Evolutionary conservation across 768 basidiomycete species (phyloP), one percentile per base, ranked within the genome.

Genomic region (Gloeostereum incarnatum): DNA sequence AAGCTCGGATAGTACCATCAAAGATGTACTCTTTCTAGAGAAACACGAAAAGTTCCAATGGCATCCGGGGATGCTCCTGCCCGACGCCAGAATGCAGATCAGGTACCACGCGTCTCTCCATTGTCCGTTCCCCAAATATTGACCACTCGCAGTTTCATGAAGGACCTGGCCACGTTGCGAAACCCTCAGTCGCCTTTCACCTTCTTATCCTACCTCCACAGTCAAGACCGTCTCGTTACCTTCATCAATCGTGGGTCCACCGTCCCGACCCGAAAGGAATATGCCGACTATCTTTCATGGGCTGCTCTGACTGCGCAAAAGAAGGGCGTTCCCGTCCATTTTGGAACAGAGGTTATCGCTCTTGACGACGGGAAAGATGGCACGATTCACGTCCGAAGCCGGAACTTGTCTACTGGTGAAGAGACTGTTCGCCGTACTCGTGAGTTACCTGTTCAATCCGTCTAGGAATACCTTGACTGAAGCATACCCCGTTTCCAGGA

Each of bases 11-110:
- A 32, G 42, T 45, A 36, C 43, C 41, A 35, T 62, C 41, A 45
- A 50, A 49, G 49, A 60, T 17, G 47, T 58, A 8, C 57, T 68
- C 35, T 75, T 73, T 54, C 58, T 74, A 27, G 73, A 74, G 52
- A 68, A 59, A 47, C 62, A 73, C 25, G 45, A 55, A 1, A 48
- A 55, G 38, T 74, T 75, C 48, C 58, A 56, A 38, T 75, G 73
- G 73, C 73, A 75, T 48, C 71, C 71, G 17, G 71, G 68, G 9
- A 73, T 74, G 71, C 61, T 73, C 32, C 53, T 74, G 5, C 68
- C 69, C 25, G 69, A 65, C 19, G 62, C 65, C 20, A 59, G 58
- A 23, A 74, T 73, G 73, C 73, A 74, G 48, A 73, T 75, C 30
- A 71, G 66, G 69, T 62, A 40, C 23, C 46, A 48, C 42, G 7